A percentile compares a stretch with the other conserved stretches of the same genome.
Conservation (phyloP, 2,329 filamentous ascomycete species). For the Cercospora beticola region DNA sequence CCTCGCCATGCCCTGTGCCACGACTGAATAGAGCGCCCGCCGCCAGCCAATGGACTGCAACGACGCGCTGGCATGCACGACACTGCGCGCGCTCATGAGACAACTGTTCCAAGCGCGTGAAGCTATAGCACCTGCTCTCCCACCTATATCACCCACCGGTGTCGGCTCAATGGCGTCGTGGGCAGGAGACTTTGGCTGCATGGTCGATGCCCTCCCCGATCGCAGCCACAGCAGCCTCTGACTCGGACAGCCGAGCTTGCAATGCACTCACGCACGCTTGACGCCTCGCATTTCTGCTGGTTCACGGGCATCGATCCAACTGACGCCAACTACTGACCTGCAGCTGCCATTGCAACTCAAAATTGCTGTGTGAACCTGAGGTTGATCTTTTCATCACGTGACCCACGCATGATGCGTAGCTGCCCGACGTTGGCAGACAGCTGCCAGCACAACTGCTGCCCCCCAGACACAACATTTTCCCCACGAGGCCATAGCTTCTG, state of each 20-base stretch:
- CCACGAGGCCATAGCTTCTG: constrained; percentile 9
- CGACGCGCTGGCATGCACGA: constrained; percentile 5
- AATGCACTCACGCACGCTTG: neutral
- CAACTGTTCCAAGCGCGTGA: neutral
- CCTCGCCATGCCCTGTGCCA: neutral
- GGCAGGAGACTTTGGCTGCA: neutral
- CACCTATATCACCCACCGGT: neutral
- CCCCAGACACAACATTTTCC: neutral
- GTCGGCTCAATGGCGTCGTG: neutral
- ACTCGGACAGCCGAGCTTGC: constrained; percentile 6
- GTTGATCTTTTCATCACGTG: neutral
- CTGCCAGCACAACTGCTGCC: neutral
- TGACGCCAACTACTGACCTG: neutral
- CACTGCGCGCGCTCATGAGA: neutral
- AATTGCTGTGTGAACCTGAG: neutral
- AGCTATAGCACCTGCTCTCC: neutral
- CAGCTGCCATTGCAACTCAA: neutral
- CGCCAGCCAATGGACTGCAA: neutral
- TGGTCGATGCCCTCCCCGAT: neutral
- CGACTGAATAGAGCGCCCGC: neutral
- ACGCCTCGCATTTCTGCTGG: constrained; percentile 1
- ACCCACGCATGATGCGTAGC: neutral
- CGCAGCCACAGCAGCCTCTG: constrained; percentile 2
- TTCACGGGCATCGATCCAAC: neutral
- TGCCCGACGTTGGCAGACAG: neutral